Conservation (phyloP, 169 alveolate species). For the Neospora caninum region DNA sequence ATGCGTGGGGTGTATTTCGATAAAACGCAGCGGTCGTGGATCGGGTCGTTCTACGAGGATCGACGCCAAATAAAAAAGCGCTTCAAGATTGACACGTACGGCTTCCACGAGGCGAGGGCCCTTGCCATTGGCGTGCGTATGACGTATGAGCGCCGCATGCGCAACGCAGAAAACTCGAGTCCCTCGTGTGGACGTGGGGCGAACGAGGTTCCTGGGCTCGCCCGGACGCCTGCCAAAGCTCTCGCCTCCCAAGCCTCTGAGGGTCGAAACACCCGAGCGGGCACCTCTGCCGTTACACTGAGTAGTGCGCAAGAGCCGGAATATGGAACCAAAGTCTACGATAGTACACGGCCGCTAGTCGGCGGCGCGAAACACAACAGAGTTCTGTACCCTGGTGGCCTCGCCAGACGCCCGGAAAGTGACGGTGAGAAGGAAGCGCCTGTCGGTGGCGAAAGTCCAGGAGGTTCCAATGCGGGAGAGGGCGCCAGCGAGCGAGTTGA, state of each 20-base stretch:
- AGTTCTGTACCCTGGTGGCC: background rate
- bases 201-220: background rate
- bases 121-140: conserved; percentile 48
- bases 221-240: background rate
- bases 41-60: conserved; percentile 59
- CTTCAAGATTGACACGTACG: conserved; percentile 55
- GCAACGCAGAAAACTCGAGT: background rate
- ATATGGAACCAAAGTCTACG: background rate
- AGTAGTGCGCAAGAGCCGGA: background rate
- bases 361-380: background rate
- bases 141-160: conserved; percentile 48
- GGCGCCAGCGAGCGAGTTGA: too few relatives aligned
- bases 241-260: background rate
- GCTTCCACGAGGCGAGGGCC: conserved; percentile 48
- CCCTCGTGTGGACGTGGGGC: background rate
- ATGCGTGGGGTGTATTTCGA: conserved; percentile 61
- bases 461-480: too few relatives aligned
- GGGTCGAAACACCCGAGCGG: too few relatives aligned
- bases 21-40: conserved; percentile 56
- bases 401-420: background rate
- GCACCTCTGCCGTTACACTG: too few relatives aligned
- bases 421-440: background rate
- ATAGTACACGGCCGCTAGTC: background rate
- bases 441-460: too few relatives aligned
- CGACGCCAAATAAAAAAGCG: conserved; percentile 54